Percentiles rank a stretch among this genome's conserved stretches.
These are phyloP conservation scores for Ceratobasidium theobromae DNA, from an alignment of 1,284 basidiomycete genomes.

Conservation along the genomic window DNA sequence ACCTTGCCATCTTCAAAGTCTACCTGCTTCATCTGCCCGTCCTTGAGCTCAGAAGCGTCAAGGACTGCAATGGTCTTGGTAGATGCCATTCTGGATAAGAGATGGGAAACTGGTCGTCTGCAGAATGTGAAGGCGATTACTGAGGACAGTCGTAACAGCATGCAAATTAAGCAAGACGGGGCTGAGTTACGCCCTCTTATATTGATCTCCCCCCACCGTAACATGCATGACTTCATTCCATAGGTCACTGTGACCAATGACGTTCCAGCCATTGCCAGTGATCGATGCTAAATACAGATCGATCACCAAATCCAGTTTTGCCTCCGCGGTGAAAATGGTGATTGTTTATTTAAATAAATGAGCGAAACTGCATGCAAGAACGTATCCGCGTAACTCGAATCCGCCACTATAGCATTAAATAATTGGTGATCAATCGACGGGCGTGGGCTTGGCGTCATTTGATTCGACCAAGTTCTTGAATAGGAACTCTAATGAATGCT, in stretches of 20 bases:
- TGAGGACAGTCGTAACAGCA: constrained; percentile 2
- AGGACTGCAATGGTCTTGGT: constrained; percentile 65
- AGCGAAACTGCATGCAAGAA: background rate
- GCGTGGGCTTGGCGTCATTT: constrained; percentile 17
- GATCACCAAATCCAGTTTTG: too few species aligned
- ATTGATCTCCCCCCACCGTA: background rate
- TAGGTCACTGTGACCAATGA: constrained; percentile 1
- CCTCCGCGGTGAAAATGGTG: constrained; percentile 13
- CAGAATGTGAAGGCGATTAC: background rate
- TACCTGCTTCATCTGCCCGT: constrained; percentile 86
- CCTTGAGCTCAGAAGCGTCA: constrained; percentile 63
- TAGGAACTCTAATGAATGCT: constrained; percentile 2
- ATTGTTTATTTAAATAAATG: constrained; percentile 27
- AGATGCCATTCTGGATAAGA: constrained; percentile 44
- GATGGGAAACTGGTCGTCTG: background rate
- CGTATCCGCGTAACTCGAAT: too few species aligned
- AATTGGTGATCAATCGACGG: constrained; percentile 23
- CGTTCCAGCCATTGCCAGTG: background rate
- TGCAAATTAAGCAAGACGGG: background rate
- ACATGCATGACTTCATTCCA: constrained; percentile 18
- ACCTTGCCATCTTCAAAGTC: constrained; percentile 77
- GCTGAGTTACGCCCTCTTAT: background rate
- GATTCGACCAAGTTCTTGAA: constrained; percentile 17
- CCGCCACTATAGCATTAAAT: too few species aligned
- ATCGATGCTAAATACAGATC: too few species aligned